These are phyloP conservation scores for Globisporangium radiosum DNA, from an alignment of 352 stramenopile species.

Conservation along the genomic window DNA sequence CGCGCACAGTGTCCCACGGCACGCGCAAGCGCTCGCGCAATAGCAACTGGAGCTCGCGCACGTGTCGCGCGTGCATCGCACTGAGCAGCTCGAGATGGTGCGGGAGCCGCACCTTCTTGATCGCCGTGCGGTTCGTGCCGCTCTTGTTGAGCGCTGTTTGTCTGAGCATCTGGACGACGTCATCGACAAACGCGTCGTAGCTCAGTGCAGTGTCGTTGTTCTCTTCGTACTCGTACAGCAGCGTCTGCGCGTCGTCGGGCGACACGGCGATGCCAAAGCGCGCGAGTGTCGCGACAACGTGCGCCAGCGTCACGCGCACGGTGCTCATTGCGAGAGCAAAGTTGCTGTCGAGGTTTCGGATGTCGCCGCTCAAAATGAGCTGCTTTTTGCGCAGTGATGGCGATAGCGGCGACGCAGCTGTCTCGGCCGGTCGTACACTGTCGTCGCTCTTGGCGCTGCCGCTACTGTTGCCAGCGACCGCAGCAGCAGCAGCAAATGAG, in stretches of 20 bases:
- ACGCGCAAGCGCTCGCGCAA: conserved; percentile 40
- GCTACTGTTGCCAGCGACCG: background rate
- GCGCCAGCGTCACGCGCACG: conserved; percentile 28
- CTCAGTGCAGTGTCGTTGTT: conserved; percentile 55
- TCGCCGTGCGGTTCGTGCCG: conserved; percentile 25
- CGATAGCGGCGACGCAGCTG: conserved; percentile 13
- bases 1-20: conserved; percentile 42
- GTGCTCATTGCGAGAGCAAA: conserved; percentile 49
- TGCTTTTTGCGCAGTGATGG: conserved; percentile 44
- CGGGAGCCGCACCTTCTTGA: conserved; percentile 55
- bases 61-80: conserved; percentile 35
- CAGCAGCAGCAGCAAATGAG: background rate
- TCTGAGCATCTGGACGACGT: conserved; percentile 43
- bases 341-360: conserved; percentile 66
- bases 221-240: conserved; percentile 72
- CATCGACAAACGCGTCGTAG: conserved; percentile 59
- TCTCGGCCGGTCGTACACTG: conserved; percentile 24
- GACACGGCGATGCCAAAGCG: conserved; percentile 40
- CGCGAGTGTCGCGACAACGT: conserved; percentile 44
- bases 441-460: conserved; percentile 2
- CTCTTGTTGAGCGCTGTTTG: conserved; percentile 31
- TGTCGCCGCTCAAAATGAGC: conserved; percentile 58
- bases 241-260: conserved; percentile 44
- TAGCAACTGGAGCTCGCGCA: conserved; percentile 37
- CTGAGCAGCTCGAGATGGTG: conserved; percentile 43